Conservation (phyloP, 2,329 filamentous ascomycete genomes). For the Pseudogymnoascus sp. region DNA sequence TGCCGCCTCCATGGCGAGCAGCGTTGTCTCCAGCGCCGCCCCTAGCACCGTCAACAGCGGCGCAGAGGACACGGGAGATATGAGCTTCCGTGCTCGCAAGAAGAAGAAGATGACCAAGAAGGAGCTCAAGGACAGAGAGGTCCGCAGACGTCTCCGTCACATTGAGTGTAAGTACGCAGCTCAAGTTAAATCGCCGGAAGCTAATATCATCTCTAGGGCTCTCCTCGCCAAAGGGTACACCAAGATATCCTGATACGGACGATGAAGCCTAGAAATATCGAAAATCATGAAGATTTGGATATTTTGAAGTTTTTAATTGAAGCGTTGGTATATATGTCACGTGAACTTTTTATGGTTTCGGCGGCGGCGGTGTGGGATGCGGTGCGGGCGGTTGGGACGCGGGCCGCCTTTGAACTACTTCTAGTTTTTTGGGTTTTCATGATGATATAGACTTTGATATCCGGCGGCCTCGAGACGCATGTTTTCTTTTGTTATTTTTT, state of each 20-base stretch:
- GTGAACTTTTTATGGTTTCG: not conserved
- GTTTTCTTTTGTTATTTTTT: conserved; percentile 1
- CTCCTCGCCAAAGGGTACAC: conserved; percentile 67
- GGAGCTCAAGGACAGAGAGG: conserved; percentile 89
- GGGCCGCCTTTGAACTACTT: conserved; percentile 1
- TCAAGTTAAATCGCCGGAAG: no score
- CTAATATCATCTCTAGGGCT: no score
- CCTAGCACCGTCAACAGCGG: conserved; percentile 68
- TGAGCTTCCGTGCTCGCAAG: conserved; percentile 85
- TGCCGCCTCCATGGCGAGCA: conserved; percentile 48
- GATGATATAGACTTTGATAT: conserved; percentile 9
- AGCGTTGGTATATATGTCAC: not conserved
- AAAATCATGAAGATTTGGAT: not conserved
- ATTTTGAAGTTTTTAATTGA: not conserved
- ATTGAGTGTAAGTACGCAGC: no score
- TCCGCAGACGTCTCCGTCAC: conserved; percentile 77
- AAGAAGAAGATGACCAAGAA: conserved; percentile 99
- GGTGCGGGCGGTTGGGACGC: not conserved
- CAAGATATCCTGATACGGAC: conserved; percentile 24
- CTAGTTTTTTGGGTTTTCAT: conserved; percentile 5
- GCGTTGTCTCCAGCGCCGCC: conserved; percentile 46
- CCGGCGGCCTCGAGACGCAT: conserved; percentile 9
- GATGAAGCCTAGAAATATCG: conserved; percentile 18
- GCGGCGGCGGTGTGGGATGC: not conserved
- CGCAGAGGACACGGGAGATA: conserved; percentile 66